phyloP scores from a whole-genome alignment of 2,329 filamentous ascomycete species.

The Pseudonectria foliicola region DNA sequence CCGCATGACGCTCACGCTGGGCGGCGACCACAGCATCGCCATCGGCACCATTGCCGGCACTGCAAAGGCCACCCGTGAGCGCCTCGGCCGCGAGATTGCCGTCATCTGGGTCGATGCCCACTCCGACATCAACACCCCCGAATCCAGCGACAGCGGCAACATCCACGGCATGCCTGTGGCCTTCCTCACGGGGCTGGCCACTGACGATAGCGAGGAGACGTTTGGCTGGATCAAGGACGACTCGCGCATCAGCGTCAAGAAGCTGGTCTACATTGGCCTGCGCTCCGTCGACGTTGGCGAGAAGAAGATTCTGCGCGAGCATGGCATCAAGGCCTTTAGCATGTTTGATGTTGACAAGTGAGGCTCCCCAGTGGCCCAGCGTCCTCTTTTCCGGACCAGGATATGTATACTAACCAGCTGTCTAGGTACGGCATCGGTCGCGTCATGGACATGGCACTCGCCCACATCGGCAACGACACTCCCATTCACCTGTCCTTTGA shows the following conservation, averaged over 20 bases:
- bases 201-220: constrained; percentile 65
- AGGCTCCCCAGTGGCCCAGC: constrained; percentile 19
- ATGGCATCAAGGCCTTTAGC: constrained; percentile 91
- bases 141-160: constrained; percentile 83
- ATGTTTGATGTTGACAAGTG: constrained; percentile 97
- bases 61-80: constrained; percentile 77
- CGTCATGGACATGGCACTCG: constrained; percentile 97
- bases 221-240: constrained; percentile 86
- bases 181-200: constrained; percentile 81
- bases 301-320: constrained; percentile 82
- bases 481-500: constrained; percentile 97
- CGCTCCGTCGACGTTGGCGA: constrained; percentile 89
- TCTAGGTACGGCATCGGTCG: constrained; percentile 81
- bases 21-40: constrained; percentile 93
- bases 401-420: constrained; percentile 4
- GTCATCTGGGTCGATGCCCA: constrained; percentile 99
- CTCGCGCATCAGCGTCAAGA: constrained; percentile 62
- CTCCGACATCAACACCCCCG: constrained; percentile 94
- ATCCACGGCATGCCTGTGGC: constrained; percentile 97
- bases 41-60: constrained; percentile 88
- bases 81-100: constrained; percentile 74
- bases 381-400: background rate
- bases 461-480: constrained; percentile 87
- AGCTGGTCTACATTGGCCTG: constrained; percentile 94
- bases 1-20: constrained; percentile 83